Evolutionary conservation across 306 rosid genomes (phyloP).

Genomic region (Prunus dulcis): DNA sequence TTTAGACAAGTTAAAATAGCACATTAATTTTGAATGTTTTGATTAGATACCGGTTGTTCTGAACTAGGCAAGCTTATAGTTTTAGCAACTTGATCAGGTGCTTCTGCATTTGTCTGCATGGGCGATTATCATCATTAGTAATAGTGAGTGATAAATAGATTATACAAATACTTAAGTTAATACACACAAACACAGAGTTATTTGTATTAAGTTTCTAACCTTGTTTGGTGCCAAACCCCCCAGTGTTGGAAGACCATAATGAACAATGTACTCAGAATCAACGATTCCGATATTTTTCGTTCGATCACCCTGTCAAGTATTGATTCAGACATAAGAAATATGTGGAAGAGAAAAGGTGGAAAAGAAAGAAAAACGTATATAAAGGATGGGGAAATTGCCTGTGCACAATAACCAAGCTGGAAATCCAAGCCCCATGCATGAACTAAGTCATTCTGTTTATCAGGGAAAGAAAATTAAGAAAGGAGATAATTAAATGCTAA

Average conservation of each 20-base stretch:
- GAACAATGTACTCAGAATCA: constrained; percentile 46
- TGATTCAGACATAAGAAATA: constrained; percentile 1
- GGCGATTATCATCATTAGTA: background rate
- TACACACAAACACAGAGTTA: background rate
- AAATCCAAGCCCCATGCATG: constrained; percentile 58
- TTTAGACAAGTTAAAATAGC: background rate
- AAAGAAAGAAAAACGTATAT: background rate
- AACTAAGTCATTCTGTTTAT: constrained; percentile 41
- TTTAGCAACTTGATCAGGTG: background rate
- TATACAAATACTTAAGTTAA: background rate
- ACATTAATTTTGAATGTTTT: constrained; percentile 2
- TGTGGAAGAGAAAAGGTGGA: background rate
- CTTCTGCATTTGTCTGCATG: constrained; percentile 19
- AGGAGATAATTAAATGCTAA: background rate
- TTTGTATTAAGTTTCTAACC: constrained; percentile 19
- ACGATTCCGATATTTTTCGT: constrained; percentile 42
- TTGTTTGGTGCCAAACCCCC: constrained; percentile 23
- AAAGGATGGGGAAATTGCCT: constrained; percentile 21
- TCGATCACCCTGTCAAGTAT: constrained; percentile 41
- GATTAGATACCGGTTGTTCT: constrained; percentile 17
- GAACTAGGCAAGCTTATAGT: background rate
- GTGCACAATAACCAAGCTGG: constrained; percentile 44
- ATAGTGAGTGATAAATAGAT: no score
- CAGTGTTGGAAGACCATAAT: constrained; percentile 46
- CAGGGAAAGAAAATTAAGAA: background rate